Percentiles rank a stretch among this genome's conserved stretches.
phyloP scores from a whole-genome alignment of 2,329 filamentous ascomycete species.

The Beauveria brongniartii region DNA sequence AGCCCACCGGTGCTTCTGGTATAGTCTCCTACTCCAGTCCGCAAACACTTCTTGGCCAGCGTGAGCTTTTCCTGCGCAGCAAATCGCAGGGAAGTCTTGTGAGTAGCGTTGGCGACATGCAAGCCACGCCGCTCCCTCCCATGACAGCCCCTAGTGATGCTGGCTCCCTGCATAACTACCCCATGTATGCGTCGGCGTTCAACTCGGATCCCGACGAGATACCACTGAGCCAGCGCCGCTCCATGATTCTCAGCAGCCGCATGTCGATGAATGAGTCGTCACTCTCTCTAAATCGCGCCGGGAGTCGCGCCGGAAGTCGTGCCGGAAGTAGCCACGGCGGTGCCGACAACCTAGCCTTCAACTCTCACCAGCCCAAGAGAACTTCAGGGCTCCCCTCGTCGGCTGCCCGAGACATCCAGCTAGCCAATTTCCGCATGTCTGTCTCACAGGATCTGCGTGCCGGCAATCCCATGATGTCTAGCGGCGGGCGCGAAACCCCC shows the following conservation, averaged over 20 bases:
- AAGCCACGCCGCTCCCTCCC: slow-evolving; percentile 13
- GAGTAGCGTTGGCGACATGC: slow-evolving; percentile 18
- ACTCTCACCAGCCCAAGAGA: slow-evolving; percentile 49
- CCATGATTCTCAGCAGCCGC: slow-evolving; percentile 47
- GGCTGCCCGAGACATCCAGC: slow-evolving; percentile 45
- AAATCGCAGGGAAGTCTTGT: slow-evolving; percentile 38
- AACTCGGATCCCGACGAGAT: slow-evolving; percentile 55
- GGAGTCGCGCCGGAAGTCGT: not conserved
- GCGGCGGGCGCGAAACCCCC: slow-evolving; percentile 30
- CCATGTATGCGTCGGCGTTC: slow-evolving; percentile 21
- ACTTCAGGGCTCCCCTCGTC: slow-evolving; percentile 33
- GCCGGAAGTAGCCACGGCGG: slow-evolving; percentile 16
- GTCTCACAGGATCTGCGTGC: slow-evolving; percentile 53
- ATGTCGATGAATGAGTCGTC: slow-evolving; percentile 19
- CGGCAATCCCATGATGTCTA: slow-evolving; percentile 26
- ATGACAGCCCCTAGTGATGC: slow-evolving; percentile 31
- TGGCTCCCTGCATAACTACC: slow-evolving; percentile 31
- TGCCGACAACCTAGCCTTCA: slow-evolving; percentile 33
- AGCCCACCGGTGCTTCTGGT: slow-evolving; percentile 29
- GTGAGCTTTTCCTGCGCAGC: slow-evolving; percentile 45
- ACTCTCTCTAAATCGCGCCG: slow-evolving; percentile 5
- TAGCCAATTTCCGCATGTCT: slow-evolving; percentile 60
- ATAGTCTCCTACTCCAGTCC: slow-evolving; percentile 43
- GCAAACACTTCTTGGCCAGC: slow-evolving; percentile 47
- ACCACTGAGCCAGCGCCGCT: slow-evolving; percentile 59